A percentile compares a stretch with the other conserved stretches of the same genome.
Evolutionary conservation across 2,329 filamentous ascomycete species (phyloP).

Genomic region (Fusarium decemcellulare): DNA sequence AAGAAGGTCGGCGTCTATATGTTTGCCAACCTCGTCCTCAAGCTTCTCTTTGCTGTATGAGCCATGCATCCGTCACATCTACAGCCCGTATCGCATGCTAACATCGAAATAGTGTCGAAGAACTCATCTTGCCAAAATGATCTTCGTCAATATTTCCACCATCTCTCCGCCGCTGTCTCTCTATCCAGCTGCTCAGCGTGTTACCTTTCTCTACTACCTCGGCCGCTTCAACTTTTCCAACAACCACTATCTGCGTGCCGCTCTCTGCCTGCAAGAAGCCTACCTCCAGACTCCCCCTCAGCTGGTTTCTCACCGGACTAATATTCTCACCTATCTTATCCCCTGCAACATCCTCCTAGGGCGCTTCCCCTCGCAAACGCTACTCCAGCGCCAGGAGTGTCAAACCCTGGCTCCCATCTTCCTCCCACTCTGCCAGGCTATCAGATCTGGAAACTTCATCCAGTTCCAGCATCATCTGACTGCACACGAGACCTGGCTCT

Average conservation of each 20-base stretch:
- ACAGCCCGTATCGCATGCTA: neutral
- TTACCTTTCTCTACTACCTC: slow-evolving; percentile 95
- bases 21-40: slow-evolving; percentile 91
- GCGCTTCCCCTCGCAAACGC: slow-evolving; percentile 78
- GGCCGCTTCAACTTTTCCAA: slow-evolving; percentile 91
- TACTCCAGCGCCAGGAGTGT: slow-evolving; percentile 78
- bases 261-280: slow-evolving; percentile 81
- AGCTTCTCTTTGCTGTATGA: slow-evolving; percentile 84
- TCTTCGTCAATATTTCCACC: slow-evolving; percentile 89
- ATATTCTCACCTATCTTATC: slow-evolving; percentile 88
- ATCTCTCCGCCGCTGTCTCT: slow-evolving; percentile 85
- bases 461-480: slow-evolving; percentile 80
- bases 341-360: slow-evolving; percentile 87
- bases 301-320: slow-evolving; percentile 80
- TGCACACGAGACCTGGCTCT: slow-evolving; percentile 78
- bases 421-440: slow-evolving; percentile 78
- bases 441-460: slow-evolving; percentile 81
- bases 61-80: neutral
- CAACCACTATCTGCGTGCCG: slow-evolving; percentile 84
- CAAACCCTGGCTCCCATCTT: slow-evolving; percentile 76
- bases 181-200: slow-evolving; percentile 88
- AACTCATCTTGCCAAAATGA: slow-evolving; percentile 85
- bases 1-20: slow-evolving; percentile 92
- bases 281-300: slow-evolving; percentile 76
- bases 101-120: slow-evolving; percentile 75